Percentiles rank a stretch among this genome's conserved stretches.
These are phyloP conservation scores for Biscogniauxia mediterranea DNA, from an alignment of 2,329 filamentous ascomycete species.

Conservation along the genomic window DNA sequence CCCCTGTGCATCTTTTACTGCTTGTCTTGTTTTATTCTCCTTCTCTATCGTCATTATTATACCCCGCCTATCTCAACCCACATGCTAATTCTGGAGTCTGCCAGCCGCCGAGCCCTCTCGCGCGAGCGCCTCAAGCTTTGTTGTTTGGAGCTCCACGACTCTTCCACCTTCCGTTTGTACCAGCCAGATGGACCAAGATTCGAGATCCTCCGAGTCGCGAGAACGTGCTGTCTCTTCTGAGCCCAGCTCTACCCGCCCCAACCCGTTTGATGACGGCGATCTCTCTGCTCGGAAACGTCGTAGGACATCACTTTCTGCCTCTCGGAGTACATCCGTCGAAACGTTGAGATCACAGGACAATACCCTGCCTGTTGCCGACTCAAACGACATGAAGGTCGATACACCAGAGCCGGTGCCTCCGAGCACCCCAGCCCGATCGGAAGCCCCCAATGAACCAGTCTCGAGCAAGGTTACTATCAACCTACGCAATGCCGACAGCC, in stretches of 20 bases:
- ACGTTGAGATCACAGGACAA: conserved; percentile 34
- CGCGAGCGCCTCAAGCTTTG: conserved; percentile 46
- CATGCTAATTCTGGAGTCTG: conserved; percentile 54
- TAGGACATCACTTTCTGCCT: conserved; percentile 56
- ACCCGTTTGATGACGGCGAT: conserved; percentile 62
- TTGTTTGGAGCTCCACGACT: conserved; percentile 46
- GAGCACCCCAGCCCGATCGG: conserved; percentile 39
- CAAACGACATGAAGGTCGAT: conserved; percentile 41
- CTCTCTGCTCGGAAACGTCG: conserved; percentile 58
- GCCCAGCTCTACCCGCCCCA: conserved; percentile 60
- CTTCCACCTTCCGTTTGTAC: conserved; percentile 37
- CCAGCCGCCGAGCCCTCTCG: conserved; percentile 52
- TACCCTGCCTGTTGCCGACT: conserved; percentile 31
- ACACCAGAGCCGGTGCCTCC: conserved; percentile 38
- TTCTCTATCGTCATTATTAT: conserved; percentile 5
- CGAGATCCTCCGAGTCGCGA: conserved; percentile 49
- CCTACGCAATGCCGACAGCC: conserved; percentile 46
- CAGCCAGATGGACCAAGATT: conserved; percentile 55
- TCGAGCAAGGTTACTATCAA: conserved; percentile 62
- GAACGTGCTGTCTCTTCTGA: conserved; percentile 62
- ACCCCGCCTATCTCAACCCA: conserved; percentile 38
- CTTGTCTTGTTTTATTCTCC: conserved; percentile 15
- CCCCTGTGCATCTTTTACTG: conserved; percentile 18
- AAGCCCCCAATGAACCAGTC: conserved; percentile 41
- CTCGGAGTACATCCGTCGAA: conserved; percentile 53